These are phyloP conservation scores for Smittium mucronatum DNA, from an alignment of 371 early-diverging fungal species.

Conservation along the genomic window DNA sequence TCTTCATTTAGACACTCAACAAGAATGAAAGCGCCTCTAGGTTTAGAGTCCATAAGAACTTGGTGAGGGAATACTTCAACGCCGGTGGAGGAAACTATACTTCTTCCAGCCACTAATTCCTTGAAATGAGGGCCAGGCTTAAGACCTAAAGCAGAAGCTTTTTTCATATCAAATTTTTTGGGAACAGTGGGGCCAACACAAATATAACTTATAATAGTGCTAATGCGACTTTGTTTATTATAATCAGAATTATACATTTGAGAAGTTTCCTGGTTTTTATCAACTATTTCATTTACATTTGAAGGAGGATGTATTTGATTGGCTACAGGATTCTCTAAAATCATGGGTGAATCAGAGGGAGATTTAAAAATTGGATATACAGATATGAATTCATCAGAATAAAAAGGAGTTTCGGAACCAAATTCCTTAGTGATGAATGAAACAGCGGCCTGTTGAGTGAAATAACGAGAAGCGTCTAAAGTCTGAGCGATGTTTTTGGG, in stretches of 20 bases:
- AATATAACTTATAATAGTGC: constrained; percentile 49
- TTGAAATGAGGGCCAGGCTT: constrained; percentile 58
- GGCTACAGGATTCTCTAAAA: too few species aligned
- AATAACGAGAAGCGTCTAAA: constrained; percentile 66
- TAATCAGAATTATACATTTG: neutral
- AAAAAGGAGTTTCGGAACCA: constrained; percentile 22
- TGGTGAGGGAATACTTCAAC: constrained; percentile 54
- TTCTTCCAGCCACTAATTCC: constrained; percentile 49
- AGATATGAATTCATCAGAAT: constrained; percentile 46
- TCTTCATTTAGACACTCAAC: constrained; percentile 64
- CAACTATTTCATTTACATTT: neutral
- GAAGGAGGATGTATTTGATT: too few species aligned
- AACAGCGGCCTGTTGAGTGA: constrained; percentile 32
- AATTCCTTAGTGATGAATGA: constrained; percentile 23
- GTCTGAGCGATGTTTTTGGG: constrained; percentile 67
- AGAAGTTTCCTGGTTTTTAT: neutral
- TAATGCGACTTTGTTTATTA: constrained; percentile 15
- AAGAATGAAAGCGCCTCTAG: constrained; percentile 59
- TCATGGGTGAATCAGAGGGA: constrained; percentile 13
- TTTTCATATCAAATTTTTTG: constrained; percentile 68
- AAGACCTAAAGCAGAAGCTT: constrained; percentile 63
- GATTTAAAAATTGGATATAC: constrained; percentile 52
- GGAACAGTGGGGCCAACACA: constrained; percentile 59
- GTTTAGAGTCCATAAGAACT: constrained; percentile 43
- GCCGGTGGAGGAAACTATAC: constrained; percentile 56